Percentiles rank a stretch among this genome's conserved stretches.
These are phyloP conservation scores for Suaeda aralocaspica DNA, from an alignment of 148 eudicot species.

Conservation along the genomic window DNA sequence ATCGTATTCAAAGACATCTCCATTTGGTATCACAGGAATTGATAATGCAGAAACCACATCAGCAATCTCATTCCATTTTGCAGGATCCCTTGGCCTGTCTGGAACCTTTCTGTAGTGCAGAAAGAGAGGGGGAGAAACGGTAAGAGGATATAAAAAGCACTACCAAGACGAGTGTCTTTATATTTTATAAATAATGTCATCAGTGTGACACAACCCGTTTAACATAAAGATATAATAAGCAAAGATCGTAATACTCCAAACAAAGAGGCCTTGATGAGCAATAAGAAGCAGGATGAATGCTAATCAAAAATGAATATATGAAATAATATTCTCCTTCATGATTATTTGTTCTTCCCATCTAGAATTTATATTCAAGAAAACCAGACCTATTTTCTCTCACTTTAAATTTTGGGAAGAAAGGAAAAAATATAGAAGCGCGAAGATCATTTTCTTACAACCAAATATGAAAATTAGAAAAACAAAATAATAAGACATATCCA, in stretches of 20 bases:
- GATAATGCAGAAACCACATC: conserved; percentile 79
- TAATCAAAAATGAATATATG: not conserved
- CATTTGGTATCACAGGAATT: conserved; percentile 88
- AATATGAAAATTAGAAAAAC: too few relatives aligned
- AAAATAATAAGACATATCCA: not conserved
- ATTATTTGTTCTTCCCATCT: not conserved
- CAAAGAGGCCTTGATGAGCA: not conserved
- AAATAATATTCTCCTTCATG: not conserved
- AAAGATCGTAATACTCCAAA: not conserved
- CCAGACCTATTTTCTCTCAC: not conserved
- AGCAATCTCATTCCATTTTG: conserved; percentile 88
- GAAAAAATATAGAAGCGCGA: not conserved
- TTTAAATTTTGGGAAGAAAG: not conserved
- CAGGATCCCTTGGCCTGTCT: conserved; percentile 93
- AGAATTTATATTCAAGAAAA: too few relatives aligned
- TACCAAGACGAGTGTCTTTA: not conserved
- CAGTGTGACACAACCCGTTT: conserved; percentile 1
- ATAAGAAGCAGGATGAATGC: not conserved
- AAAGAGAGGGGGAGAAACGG: conserved; percentile 15
- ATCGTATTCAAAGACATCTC: conserved; percentile 80
- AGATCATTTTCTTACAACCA: too few relatives aligned
- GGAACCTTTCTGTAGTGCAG: conserved; percentile 54
- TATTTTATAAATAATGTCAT: not conserved
- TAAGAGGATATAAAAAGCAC: not conserved
- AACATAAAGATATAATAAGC: too few relatives aligned